Evolutionary conservation across 1,139 yeast genomes (phyloP), one percentile per base, ranked within the genome.

Genomic region (Suhomyces terraborum): DNA sequence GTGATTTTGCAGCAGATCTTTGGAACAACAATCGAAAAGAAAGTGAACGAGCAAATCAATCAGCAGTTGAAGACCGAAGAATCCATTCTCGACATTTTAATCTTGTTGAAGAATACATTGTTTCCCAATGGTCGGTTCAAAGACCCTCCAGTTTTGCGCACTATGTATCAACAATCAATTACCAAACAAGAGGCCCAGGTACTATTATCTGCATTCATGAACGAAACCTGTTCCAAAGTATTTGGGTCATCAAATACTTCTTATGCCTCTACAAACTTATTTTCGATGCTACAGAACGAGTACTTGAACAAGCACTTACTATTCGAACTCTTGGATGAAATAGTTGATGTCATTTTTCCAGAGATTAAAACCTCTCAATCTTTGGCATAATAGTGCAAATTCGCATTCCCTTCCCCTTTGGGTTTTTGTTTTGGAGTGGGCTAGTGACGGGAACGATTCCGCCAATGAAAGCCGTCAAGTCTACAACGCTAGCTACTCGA

Each of bases 21-120:
- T 40, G 97, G 97, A 0, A 88, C 95, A 3, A 85, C 97, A 0
- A 83, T 89, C 42, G 97, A 91, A 56, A 82, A 80, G 55, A 83
- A 83, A 47, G 75, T 84, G 7, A 50, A 73, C 73, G 59, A 72
- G 53, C 53, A 67, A 56, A 45, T 59, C 59, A 43, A 74, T 6
- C 41, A 41, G n/a, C 60, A 56, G 35, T 26, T 67, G 3, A 52
- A 73, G 31, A 68, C 76, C 6, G 82, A 80, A 39, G 77, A 73
- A 19, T 73, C 68, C 21, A 56, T 86, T 1, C 62, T 76, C 4
- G 79, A 74, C 27, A 35, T 77, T 4, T 46, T 86, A 2, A 58
- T 59, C 1, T 40, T 55, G 29, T 49, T 83, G 2, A 77, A 76
- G 37, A 67, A 67, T 20, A 59, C 69, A 0, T 54, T 89, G 2